Percentiles rank a stretch among this genome's conserved stretches.
These are phyloP conservation scores for Lasiodiplodia citricola DNA, from an alignment of 2,329 filamentous ascomycete genomes.

Conservation along the genomic window DNA sequence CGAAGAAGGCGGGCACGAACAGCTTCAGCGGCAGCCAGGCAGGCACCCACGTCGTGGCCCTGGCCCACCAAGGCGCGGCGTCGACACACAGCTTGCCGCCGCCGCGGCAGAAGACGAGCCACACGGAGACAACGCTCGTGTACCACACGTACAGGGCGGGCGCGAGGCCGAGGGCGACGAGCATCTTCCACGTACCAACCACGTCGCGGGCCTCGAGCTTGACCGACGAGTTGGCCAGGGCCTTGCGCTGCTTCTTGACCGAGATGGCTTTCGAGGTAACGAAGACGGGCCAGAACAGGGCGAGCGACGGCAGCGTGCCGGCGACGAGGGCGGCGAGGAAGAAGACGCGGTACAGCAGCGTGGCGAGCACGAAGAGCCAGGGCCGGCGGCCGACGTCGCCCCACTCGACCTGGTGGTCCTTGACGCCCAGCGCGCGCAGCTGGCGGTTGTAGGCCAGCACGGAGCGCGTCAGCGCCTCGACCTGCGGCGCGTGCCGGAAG, in stretches of 20 bases:
- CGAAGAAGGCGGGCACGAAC: constrained; percentile 74
- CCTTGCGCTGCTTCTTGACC: constrained; percentile 27
- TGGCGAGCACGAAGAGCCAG: constrained; percentile 17
- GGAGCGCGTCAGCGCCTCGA: constrained; percentile 21
- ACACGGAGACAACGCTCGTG: constrained; percentile 3
- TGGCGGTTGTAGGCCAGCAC: constrained; percentile 26
- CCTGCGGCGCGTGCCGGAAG: constrained; percentile 25
- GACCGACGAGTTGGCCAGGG: constrained; percentile 27
- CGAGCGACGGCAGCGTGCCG: constrained; percentile 16
- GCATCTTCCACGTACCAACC: constrained; percentile 29
- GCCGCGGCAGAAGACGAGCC: constrained; percentile 4
- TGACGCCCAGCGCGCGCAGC: constrained; percentile 23
- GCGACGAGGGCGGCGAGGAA: constrained; percentile 10
- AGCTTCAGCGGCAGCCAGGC: constrained; percentile 78
- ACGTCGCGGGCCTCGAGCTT: constrained; percentile 29
- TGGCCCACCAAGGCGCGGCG: constrained; percentile 54
- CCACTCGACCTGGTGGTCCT: constrained; percentile 28
- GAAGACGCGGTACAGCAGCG: constrained; percentile 25
- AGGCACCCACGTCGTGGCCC: constrained; percentile 79
- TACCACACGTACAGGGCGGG: constrained; percentile 28
- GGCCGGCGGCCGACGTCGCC: constrained; percentile 14
- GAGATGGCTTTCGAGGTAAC: constrained; percentile 28
- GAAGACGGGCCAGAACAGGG: constrained; percentile 21
- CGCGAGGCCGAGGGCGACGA: constrained; percentile 28
- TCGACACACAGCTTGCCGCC: background rate